phyloP scores from a whole-genome alignment of 345 rosid species.

The Camelina laxa region DNA sequence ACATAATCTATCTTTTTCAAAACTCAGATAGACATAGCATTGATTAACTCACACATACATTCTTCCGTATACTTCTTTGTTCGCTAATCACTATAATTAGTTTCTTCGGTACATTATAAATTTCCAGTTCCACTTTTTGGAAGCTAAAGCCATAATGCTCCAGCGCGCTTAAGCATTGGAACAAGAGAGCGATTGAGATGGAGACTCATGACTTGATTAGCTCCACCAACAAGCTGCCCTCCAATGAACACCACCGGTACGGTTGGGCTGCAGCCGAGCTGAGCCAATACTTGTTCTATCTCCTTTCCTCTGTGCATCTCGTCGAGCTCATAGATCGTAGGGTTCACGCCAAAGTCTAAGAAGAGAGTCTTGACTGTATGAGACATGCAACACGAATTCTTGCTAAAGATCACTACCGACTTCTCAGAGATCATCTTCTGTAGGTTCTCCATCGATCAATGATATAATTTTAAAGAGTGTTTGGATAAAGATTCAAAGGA shows the following conservation, averaged over 20 bases:
- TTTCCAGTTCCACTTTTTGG: not conserved
- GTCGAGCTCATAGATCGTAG: constrained; percentile 70
- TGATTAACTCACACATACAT: constrained; percentile 5
- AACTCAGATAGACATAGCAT: constrained; percentile 34
- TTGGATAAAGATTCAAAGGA: not conserved
- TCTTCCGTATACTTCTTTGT: not conserved
- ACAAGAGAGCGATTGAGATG: constrained; percentile 77
- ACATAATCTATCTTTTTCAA: constrained; percentile 31
- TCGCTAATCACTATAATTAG: not conserved
- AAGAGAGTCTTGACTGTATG: constrained; percentile 71
- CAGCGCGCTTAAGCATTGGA: constrained; percentile 72
- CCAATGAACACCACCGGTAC: constrained; percentile 82
- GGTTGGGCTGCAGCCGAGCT: constrained; percentile 68
- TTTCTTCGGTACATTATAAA: not conserved
- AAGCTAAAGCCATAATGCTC: constrained; percentile 71
- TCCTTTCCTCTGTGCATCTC: constrained; percentile 66
- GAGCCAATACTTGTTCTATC: constrained; percentile 71
- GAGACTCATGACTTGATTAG: constrained; percentile 81
- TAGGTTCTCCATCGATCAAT: constrained; percentile 57
- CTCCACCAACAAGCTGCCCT: constrained; percentile 82
- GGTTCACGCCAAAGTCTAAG: constrained; percentile 72
- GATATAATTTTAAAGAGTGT: constrained; percentile 6
- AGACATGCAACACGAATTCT: constrained; percentile 74
- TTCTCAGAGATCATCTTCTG: constrained; percentile 64
- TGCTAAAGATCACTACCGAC: constrained; percentile 86